Evolutionary conservation across 495 filamentous ascomycete genomes (phyloP), one percentile per base, ranked within the genome.

Genomic region (Polyplosphaeria fusca): DNA sequence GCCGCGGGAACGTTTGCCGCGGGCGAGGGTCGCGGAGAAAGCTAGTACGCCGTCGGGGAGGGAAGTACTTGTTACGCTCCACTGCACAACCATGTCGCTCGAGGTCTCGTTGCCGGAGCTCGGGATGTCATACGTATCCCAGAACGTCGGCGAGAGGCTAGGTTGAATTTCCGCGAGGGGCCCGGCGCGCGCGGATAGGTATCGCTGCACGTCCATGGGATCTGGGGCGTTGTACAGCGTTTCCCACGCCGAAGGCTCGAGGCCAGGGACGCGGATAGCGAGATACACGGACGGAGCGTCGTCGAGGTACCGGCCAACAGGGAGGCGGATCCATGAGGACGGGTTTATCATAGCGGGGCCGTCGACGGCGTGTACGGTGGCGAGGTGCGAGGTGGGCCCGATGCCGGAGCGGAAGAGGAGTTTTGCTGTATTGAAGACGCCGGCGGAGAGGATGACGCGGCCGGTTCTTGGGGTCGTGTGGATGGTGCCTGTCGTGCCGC

Each of bases 391-490:
- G 26, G 5, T 41, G 4, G 48, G 48, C 4, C 48, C 48, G 3
- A 52, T 52, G 3, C 48, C 48, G 16, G 16, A 25, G 12, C 23
- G 12, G 32, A 52, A 52, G 2, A 52, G 48, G 9, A 52, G 41
- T 32, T 52, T 52, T 14, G 12, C 12, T n/a, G 48, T 52, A 1
- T 19, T 18, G 32, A 52, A 52, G 5, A 52, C 48, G 48, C 48
- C 48, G 16, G 48, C 20, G 13, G 48, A 38, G 48, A 52, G 48
- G 23, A 52, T 41, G 30, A 52, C 28, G 12, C 28, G 3, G 28
- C 48, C 48, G n/a, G 28, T 52, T 2, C 24, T 41, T n/a, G 48
- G 37, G 3, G 37, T 38, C 16, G 23, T 14, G 48, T 12, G 26
- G n/a, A 52, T 38, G 5, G 5, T 5, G 11, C 5, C 5, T 5